Evolutionary conservation across 495 filamentous ascomycete genomes (phyloP).

Genomic region (Symbiotaphrina buchneri): DNA sequence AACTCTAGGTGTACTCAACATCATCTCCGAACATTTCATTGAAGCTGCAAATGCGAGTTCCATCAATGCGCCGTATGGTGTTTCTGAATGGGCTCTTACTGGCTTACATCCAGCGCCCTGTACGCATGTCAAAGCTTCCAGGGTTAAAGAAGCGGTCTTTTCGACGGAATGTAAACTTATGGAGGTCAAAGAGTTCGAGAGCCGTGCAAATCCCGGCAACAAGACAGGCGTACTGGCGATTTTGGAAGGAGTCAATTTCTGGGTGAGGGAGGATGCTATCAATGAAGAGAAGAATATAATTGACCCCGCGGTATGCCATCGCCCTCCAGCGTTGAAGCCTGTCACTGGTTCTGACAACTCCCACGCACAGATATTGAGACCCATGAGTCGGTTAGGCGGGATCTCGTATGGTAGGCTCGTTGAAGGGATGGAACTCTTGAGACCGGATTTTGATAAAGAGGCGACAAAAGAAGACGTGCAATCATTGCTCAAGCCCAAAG

Average conservation of each 20-base stretch:
- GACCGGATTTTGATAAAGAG: slow-evolving; percentile 38
- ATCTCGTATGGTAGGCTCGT: slow-evolving; percentile 56
- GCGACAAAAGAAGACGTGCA: slow-evolving; percentile 1
- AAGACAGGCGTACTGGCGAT: slow-evolving; percentile 52
- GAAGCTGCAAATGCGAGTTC: slow-evolving; percentile 70
- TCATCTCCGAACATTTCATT: slow-evolving; percentile 63
- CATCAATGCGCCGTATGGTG: slow-evolving; percentile 58
- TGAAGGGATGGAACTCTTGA: slow-evolving; percentile 52
- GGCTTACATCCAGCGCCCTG: slow-evolving; percentile 55
- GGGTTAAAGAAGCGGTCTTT: slow-evolving; percentile 67
- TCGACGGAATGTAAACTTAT: slow-evolving; percentile 61
- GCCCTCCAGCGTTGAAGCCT: neutral
- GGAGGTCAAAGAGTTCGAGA: slow-evolving; percentile 54
- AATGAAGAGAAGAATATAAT: slow-evolving; percentile 52
- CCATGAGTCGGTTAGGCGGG: slow-evolving; percentile 61
- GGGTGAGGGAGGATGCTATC: slow-evolving; percentile 74
- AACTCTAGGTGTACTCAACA: slow-evolving; percentile 50
- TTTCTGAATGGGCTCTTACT: slow-evolving; percentile 59
- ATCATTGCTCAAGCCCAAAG: slow-evolving; percentile 15
- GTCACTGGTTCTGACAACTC: neutral
- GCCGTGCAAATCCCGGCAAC: slow-evolving; percentile 38
- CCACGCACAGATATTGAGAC: slow-evolving; percentile 30
- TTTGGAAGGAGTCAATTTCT: slow-evolving; percentile 72
- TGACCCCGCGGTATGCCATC: slow-evolving; percentile 26
- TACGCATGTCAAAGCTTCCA: slow-evolving; percentile 38